Evolutionary conservation across 345 rosid species (phyloP).

Genomic region (Euphorbia pulcherrima): DNA sequence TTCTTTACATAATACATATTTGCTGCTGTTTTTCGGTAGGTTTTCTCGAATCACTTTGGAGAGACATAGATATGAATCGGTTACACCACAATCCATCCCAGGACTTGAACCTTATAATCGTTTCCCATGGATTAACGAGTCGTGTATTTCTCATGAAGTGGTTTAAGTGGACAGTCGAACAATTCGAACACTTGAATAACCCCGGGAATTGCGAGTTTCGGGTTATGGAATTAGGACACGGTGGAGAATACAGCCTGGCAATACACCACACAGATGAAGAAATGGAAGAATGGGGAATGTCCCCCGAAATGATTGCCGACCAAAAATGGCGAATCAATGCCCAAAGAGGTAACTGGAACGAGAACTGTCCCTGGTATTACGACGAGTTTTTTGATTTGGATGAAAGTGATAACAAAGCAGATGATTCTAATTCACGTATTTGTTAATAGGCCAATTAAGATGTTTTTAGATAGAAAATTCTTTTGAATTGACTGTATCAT

Average conservation of each 20-base stretch:
- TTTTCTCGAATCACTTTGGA: constrained; percentile 94
- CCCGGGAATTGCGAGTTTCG: constrained; percentile 66
- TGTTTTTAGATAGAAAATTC: background rate
- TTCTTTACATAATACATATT: background rate
- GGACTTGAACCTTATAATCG: constrained; percentile 78
- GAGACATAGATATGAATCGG: constrained; percentile 89
- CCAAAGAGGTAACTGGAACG: constrained; percentile 62
- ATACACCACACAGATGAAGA: constrained; percentile 79
- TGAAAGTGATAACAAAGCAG: constrained; percentile 18
- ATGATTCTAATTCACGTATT: constrained; percentile 11
- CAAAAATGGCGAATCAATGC: constrained; percentile 73
- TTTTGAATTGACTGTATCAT: constrained; percentile 9
- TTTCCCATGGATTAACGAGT: constrained; percentile 71
- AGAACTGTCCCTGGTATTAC: constrained; percentile 63
- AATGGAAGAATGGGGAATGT: constrained; percentile 69
- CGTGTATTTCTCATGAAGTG: constrained; percentile 97
- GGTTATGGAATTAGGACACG: constrained; percentile 73
- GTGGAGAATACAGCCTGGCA: constrained; percentile 86
- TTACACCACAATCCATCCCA: constrained; percentile 47
- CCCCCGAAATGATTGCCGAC: constrained; percentile 78
- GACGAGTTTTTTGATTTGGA: constrained; percentile 58
- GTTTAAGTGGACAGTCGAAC: constrained; percentile 96
- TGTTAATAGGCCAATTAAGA: background rate
- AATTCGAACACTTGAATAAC: constrained; percentile 73
- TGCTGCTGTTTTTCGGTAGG: constrained; percentile 33